These are phyloP conservation scores for Fonsecaea monophora DNA, from an alignment of 2,329 filamentous ascomycete genomes.

Conservation along the genomic window DNA sequence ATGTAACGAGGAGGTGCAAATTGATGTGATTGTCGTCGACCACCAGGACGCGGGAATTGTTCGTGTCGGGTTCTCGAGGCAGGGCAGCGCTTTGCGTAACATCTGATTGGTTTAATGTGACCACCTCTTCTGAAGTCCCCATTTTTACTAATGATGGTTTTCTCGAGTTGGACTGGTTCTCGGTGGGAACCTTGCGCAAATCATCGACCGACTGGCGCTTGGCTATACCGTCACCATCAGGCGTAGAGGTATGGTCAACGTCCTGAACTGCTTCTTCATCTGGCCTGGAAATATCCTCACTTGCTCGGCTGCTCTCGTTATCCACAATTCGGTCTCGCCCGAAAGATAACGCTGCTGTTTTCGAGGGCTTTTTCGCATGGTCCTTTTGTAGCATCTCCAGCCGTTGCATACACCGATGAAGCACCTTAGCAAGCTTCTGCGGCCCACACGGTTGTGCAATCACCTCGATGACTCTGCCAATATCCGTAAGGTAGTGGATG, in stretches of 20 bases:
- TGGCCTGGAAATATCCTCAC: not conserved
- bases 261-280: not conserved
- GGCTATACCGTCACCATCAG: not conserved
- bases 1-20: constrained; percentile 52
- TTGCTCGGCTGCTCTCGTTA: not conserved
- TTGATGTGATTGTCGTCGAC: constrained; percentile 58
- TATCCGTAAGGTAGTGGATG: constrained; percentile 33
- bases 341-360: constrained; percentile 22
- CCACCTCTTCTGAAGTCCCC: not conserved
- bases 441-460: constrained; percentile 51
- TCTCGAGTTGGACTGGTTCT: not conserved
- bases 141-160: constrained; percentile 2
- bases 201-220: not conserved
- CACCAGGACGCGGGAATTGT: constrained; percentile 46
- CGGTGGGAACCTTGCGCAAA: not conserved
- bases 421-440: constrained; percentile 50
- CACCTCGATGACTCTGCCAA: constrained; percentile 47
- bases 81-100: not conserved
- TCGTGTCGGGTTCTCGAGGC: not conserved
- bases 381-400: constrained; percentile 25
- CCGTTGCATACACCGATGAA: constrained; percentile 40
- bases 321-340: not conserved
- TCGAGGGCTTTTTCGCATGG: constrained; percentile 7
- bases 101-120: not conserved
- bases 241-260: not conserved